A percentile compares a stretch with the other conserved stretches of the same genome.
Conservation (phyloP, 2,329 filamentous ascomycete genomes). For the Colletotrichum sp. region DNA sequence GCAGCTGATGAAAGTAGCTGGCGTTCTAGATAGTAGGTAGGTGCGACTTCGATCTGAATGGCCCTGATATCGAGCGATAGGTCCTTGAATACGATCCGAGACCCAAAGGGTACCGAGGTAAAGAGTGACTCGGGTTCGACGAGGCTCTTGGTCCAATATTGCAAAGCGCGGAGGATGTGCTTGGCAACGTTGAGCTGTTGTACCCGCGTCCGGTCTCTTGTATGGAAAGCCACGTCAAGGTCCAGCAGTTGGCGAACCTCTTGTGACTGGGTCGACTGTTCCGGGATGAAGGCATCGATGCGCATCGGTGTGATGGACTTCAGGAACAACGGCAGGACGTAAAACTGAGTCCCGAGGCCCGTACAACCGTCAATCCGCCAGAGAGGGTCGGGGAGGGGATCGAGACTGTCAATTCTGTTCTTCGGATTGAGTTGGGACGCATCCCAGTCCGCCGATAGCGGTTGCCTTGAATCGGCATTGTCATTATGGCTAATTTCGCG, state of each 20-base stretch:
- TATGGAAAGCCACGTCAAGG: constrained; percentile 60
- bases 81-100: constrained; percentile 59
- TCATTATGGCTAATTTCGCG: not conserved
- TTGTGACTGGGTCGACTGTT: constrained; percentile 46
- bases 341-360: constrained; percentile 63
- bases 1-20: constrained; percentile 51
- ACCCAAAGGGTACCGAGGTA: constrained; percentile 58
- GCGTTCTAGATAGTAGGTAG: constrained; percentile 58
- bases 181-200: constrained; percentile 55
- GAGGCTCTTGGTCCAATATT: constrained; percentile 50
- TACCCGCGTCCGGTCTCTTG: constrained; percentile 53
- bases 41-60: constrained; percentile 51
- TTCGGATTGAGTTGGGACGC: constrained; percentile 62
- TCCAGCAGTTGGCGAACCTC: constrained; percentile 52
- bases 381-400: constrained; percentile 44
- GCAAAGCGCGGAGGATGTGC: constrained; percentile 59
- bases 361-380: constrained; percentile 67
- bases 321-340: constrained; percentile 59
- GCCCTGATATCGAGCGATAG: constrained; percentile 52
- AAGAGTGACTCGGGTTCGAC: constrained; percentile 41
- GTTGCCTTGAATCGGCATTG: not conserved
- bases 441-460: constrained; percentile 41
- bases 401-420: constrained; percentile 64
- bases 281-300: constrained; percentile 63
- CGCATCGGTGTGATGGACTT: constrained; percentile 52